These are phyloP conservation scores for Chaetothyriales sp. DNA, from an alignment of 2,329 filamentous ascomycete genomes.

Conservation along the genomic window DNA sequence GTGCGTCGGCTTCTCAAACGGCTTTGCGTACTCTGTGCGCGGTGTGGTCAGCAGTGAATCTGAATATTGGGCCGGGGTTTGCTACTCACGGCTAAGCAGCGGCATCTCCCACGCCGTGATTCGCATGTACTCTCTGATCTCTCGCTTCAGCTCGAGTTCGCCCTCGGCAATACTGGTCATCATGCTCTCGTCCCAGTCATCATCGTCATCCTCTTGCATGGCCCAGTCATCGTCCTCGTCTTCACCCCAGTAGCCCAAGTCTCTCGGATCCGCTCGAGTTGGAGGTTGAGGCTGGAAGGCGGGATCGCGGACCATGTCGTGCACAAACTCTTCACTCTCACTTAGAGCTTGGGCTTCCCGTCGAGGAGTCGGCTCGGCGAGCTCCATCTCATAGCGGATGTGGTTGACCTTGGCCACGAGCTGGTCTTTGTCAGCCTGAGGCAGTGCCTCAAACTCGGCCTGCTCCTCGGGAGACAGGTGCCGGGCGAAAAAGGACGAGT, in stretches of 20 bases:
- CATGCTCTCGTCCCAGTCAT: constrained; percentile 55
- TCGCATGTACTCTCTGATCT: constrained; percentile 75
- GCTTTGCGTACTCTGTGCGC: constrained; percentile 58
- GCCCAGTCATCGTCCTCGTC: constrained; percentile 31
- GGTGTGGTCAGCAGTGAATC: constrained; percentile 8
- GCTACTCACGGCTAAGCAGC: constrained; percentile 59
- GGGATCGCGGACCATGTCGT: background rate
- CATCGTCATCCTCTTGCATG: constrained; percentile 38
- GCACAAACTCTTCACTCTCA: background rate
- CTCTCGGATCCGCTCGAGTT: constrained; percentile 3
- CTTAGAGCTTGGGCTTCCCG: background rate
- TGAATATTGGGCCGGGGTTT: background rate
- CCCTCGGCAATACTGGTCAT: constrained; percentile 69
- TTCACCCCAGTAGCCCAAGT: constrained; percentile 30
- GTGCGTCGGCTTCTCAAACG: constrained; percentile 55
- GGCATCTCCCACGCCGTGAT: constrained; percentile 94
- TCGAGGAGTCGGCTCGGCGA: background rate
- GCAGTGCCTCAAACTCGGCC: constrained; percentile 15
- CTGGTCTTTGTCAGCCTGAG: constrained; percentile 7
- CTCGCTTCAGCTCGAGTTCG: constrained; percentile 75
- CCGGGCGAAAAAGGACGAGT: background rate
- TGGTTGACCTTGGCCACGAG: constrained; percentile 15
- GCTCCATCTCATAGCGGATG: constrained; percentile 12
- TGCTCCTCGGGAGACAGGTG: constrained; percentile 13
- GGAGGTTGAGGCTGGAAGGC: background rate